Evolutionary conservation across 257 asterid species (phyloP), one percentile per base, ranked within the genome.

Genomic region (Thymus mandschuricus): DNA sequence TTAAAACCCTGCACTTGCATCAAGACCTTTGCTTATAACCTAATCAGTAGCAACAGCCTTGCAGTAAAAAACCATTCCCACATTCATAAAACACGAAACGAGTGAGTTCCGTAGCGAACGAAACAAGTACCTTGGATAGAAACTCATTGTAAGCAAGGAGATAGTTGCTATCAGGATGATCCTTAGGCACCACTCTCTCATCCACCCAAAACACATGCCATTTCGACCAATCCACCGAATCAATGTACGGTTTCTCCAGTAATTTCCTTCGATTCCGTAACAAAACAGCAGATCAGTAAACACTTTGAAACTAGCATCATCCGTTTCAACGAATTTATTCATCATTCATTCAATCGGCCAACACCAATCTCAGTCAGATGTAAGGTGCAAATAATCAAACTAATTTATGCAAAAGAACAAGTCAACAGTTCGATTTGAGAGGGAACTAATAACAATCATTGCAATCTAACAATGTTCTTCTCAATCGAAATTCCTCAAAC

Each of bases 191-290:
- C 44, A 92, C 96, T 76, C 98, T 82, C 82, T 92, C 98, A 70
- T 92, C 98, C 71, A 84, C 96, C 98, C 98, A 92, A 75, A 92
- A 89, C 70, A 92, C 82, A 21, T 83, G 97, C 98, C 98, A 92
- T 79, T 78, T 89, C 13, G 95, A 82, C 97, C 98, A 89, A 78
- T 92, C 97, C 77, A 92, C 82, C 1, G 91, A 81, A 75, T 83
- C 90, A 70, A 86, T 69, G 74, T 81, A 88, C 3, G 97, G 96
- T 50, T 87, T 81, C 84, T 89, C 98, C 76, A 81, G 76, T 51
- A 92, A 78, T 85, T 92, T 92, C 89, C 98, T 91, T 58, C 43
- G 70, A 76, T 75, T 68, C 56, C 72, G 77, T 21, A 68, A 78
- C 69, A 77, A 68, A 75, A 66, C 72, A 59, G 52, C 48, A 68